phyloP scores from a whole-genome alignment of 2,329 filamentous ascomycete genomes.

The Chrysosporium keratinophilum region DNA sequence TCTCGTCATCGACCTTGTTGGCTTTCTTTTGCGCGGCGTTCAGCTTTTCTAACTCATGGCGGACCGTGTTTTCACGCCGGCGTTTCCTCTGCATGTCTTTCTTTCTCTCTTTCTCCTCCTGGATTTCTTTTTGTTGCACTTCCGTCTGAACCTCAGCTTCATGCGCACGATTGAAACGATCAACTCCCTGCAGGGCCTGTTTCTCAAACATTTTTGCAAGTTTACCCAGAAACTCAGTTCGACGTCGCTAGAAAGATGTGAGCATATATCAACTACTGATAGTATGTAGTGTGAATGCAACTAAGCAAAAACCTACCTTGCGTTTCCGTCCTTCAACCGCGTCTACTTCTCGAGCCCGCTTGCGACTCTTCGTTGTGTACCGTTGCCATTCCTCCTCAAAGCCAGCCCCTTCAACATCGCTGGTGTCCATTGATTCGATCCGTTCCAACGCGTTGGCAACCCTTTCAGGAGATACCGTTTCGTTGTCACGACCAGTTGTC shows the following conservation, averaged over 20 bases:
- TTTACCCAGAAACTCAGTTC: slow-evolving; percentile 46
- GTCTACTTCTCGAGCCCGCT: slow-evolving; percentile 59
- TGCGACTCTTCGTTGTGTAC: slow-evolving; percentile 47
- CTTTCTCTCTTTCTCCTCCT: slow-evolving; percentile 95
- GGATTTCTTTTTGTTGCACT: slow-evolving; percentile 79
- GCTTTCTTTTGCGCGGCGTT: slow-evolving; percentile 68
- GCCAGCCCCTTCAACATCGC: slow-evolving; percentile 46
- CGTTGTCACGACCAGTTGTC: slow-evolving; percentile 51
- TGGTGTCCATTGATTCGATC: slow-evolving; percentile 48
- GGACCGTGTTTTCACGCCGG: slow-evolving; percentile 85
- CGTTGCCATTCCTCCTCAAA: slow-evolving; percentile 44
- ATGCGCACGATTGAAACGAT: slow-evolving; percentile 64
- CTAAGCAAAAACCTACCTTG: slow-evolving; percentile 45
- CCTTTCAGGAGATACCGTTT: slow-evolving; percentile 56
- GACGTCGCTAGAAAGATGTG: slow-evolving; percentile 44
- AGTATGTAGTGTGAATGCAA: not conserved
- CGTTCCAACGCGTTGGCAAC: slow-evolving; percentile 56
- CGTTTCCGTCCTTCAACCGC: slow-evolving; percentile 53
- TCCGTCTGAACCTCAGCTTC: slow-evolving; percentile 73
- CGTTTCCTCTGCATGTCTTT: slow-evolving; percentile 99
- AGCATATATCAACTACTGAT: slow-evolving; percentile 1
- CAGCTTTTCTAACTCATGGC: slow-evolving; percentile 76
- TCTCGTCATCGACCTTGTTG: slow-evolving; percentile 66
- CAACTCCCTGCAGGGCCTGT: slow-evolving; percentile 61
- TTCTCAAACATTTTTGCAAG: slow-evolving; percentile 51